phyloP scores from a whole-genome alignment of 2,329 filamentous ascomycete genomes.

The Amauroascus niger region DNA sequence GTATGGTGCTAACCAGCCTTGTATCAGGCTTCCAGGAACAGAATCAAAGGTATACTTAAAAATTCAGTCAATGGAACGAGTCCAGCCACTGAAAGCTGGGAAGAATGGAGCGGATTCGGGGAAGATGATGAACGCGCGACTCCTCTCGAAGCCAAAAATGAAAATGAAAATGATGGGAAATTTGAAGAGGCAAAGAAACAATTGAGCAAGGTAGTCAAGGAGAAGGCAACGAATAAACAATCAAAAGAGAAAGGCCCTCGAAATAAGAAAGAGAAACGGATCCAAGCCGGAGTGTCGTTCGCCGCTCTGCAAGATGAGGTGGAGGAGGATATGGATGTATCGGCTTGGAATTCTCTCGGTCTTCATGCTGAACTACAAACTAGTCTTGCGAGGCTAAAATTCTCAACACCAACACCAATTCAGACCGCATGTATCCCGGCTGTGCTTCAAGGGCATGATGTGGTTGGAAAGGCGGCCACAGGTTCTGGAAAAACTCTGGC shows the following conservation, averaged over 20 bases:
- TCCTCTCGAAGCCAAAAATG: neutral
- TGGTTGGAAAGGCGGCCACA: constrained; percentile 91
- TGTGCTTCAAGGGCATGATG: constrained; percentile 72
- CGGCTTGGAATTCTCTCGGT: constrained; percentile 65
- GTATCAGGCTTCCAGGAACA: constrained; percentile 28
- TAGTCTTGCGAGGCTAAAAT: constrained; percentile 68
- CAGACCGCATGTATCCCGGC: constrained; percentile 71
- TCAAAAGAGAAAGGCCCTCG: constrained; percentile 6
- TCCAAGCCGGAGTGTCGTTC: constrained; percentile 31
- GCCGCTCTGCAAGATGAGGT: constrained; percentile 31
- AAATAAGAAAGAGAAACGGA: constrained; percentile 10
- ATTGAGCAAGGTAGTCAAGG: constrained; percentile 25
- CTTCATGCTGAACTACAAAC: constrained; percentile 63
- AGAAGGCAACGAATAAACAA: constrained; percentile 27
- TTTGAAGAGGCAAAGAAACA: constrained; percentile 20
- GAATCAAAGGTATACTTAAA: constrained; percentile 21
- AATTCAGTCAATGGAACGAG: constrained; percentile 15
- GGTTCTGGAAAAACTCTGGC: constrained; percentile 95
- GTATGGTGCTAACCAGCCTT: neutral
- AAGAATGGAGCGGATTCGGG: constrained; percentile 58
- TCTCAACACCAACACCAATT: constrained; percentile 70
- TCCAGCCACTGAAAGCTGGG: constrained; percentile 31
- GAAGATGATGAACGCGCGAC: constrained; percentile 34
- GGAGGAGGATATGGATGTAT: constrained; percentile 57
- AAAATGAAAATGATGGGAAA: constrained; percentile 16